Base-by-base conservation (phyloP, 768 basidiomycete species). In the Gymnopilus dilepis region DNA sequence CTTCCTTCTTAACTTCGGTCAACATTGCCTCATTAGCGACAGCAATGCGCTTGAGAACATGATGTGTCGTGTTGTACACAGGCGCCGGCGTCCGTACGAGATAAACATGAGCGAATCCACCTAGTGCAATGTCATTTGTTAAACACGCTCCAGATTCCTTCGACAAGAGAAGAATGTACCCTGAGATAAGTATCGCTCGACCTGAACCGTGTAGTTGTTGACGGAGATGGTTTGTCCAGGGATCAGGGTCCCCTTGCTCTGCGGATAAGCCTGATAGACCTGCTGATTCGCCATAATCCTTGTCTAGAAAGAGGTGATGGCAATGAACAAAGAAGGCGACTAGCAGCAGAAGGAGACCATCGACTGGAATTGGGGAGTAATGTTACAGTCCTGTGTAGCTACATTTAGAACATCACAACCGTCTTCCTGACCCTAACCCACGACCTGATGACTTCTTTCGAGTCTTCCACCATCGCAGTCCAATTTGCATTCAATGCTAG, bases 81-180 rank as follows among this genome's bases (percentile, higher is more conserved):
- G 95, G 94, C 33, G 86, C 82, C 15, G 90, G 83, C 5, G 96
- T 95, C 61, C 88, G 82, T 51, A 98, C 96, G 62, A 99, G 87
- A 77, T 99, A 99, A 40, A 99, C 97, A 78, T 98, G 93, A 6
- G 97, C 96, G 75, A 97, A 99, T 17, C 97, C 97, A 77, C 97
- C 95, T 97, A 70, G n/a, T 26, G 19, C 24, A 34, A 48, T 45
- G 48, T 71, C 61, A 60, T 69, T 57, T 62, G 28, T 37, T 50
- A 34, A 13, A 45, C 31, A 60, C 40, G 40, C 40, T 55, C 62
- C 48, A 65, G 64, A 37, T 37, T 37, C 15, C 34, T 38, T 40
- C n/a, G 41, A 38, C 50, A 24, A 7, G 19, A 5, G 43, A 26
- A 22, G 56, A 47, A 73, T 80, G 64, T 68, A 90, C 95, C 97